Base-by-base conservation (phyloP, 192 early-diverging fungal genomes). In the Allomyces macrogynus region DNA sequence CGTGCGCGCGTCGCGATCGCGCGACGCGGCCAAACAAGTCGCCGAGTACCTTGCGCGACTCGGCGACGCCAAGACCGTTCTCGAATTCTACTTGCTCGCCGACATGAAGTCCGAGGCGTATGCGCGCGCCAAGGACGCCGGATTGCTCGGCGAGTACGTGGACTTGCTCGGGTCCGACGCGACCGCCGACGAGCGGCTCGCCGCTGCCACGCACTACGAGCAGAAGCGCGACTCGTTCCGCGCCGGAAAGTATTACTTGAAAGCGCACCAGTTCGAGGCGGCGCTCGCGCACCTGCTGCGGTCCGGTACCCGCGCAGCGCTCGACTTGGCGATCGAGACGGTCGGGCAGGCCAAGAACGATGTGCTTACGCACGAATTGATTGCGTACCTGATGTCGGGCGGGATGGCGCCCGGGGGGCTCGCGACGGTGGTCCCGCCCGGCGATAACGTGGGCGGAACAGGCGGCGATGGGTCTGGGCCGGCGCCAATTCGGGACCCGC, bases 41-140 rank as follows among this genome's bases (percentile, higher is more conserved):
- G 68, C 80, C 62, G 76, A 73, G 54, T 76, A 77, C 24, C 81
- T 81, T 69, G 71, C 72, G 25, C 60, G 69, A 0, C 61, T 71
- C 49, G 77, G 67, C 23, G 76, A 79, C 68, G 80, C 77, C 62
- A 65, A 73, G 61, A 67, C 75, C 12, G 79, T 79, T n/a, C 71
- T 81, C 4, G 80, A 81, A 67, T 81, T 81, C 65, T 80, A 67
- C 66, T 64, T 81, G 16, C 69, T 81, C 63, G 79, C 80, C 4
- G 80, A 77, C 16, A 81, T 81, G 79, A 65, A 63, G 14, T 69
- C 77, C 27, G 79, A 81, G 65, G 80, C 80, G 7, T 81, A 81
- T 67, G 75, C 78, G 68, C 68, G 81, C 18, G 80, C 80, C 11
- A 73, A 77, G 54, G 75, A 75, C 22, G 24, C 32, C 16, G 24